Percentiles rank a stretch among this genome's conserved stretches.
These are phyloP conservation scores for Paraleonurus japonicus DNA, from an alignment of 257 asterid species.

Conservation along the genomic window DNA sequence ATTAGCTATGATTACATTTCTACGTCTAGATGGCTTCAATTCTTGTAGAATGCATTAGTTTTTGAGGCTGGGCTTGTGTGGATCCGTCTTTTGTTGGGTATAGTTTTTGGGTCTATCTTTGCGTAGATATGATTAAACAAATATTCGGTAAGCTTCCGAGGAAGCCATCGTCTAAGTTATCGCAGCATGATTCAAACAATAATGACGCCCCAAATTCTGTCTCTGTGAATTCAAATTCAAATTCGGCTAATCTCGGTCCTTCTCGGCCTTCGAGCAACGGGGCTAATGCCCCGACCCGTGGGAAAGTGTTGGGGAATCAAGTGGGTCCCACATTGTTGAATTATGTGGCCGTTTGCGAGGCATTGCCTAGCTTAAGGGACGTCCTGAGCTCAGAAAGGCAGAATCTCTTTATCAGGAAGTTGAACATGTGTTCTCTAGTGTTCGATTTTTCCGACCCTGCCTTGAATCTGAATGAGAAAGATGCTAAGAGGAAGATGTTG, in stretches of 20 bases:
- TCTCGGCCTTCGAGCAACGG: slow-evolving; percentile 37
- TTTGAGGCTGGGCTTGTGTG: slow-evolving; percentile 13
- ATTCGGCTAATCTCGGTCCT: slow-evolving; percentile 19
- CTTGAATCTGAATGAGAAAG: slow-evolving; percentile 45
- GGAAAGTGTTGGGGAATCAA: slow-evolving; percentile 21
- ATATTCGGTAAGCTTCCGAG: slow-evolving; percentile 43
- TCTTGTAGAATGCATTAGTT: slow-evolving; percentile 22
- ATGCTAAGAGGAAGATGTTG: slow-evolving; percentile 48
- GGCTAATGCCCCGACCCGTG: slow-evolving; percentile 23
- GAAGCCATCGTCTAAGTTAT: slow-evolving; percentile 39
- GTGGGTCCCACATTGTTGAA: slow-evolving; percentile 27
- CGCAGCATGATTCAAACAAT: slow-evolving; percentile 34
- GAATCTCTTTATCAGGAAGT: slow-evolving; percentile 44
- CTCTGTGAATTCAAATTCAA: slow-evolving; percentile 28
- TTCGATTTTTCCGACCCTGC: slow-evolving; percentile 53
- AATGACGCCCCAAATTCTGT: slow-evolving; percentile 20
- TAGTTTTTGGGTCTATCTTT: slow-evolving; percentile 23
- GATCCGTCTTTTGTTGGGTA: slow-evolving; percentile 17
- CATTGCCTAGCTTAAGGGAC: slow-evolving; percentile 45
- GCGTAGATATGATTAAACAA: slow-evolving; percentile 39
- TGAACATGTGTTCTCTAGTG: slow-evolving; percentile 49
- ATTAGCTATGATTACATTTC: slow-evolving; percentile 19
- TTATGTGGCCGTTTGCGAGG: slow-evolving; percentile 35
- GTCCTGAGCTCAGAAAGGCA: slow-evolving; percentile 47
- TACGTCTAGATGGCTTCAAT: slow-evolving; percentile 19